Evolutionary conservation across 495 filamentous ascomycete species (phyloP).

Genomic region (Mytilinidion resinicola): DNA sequence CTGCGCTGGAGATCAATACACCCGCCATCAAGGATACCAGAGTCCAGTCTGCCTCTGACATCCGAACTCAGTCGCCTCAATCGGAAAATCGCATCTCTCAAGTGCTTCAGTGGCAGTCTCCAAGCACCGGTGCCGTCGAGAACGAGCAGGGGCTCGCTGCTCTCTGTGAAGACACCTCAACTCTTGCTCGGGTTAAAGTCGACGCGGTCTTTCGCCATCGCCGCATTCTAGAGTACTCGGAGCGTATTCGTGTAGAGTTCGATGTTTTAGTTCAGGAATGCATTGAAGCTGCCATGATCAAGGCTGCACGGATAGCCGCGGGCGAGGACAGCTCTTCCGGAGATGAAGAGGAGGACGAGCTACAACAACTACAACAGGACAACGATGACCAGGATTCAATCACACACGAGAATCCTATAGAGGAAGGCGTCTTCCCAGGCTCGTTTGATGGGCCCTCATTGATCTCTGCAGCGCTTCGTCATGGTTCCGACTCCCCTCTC

Average conservation of each 20-base stretch:
- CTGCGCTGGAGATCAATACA: constrained; percentile 87
- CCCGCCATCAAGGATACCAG: constrained; percentile 80
- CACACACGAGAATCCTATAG: constrained; percentile 25
- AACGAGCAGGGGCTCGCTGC: constrained; percentile 88
- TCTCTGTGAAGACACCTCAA: constrained; percentile 81
- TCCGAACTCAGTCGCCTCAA: constrained; percentile 88
- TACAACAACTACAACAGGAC: constrained; percentile 34
- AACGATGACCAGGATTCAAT: constrained; percentile 30
- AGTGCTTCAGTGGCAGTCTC: constrained; percentile 92
- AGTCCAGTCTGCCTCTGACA: constrained; percentile 53
- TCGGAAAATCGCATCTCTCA: constrained; percentile 90
- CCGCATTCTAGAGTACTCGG: constrained; percentile 89
- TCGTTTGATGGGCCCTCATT: constrained; percentile 54
- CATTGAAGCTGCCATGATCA: constrained; percentile 83
- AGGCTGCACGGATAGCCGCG: constrained; percentile 80
- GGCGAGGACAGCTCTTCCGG: constrained; percentile 74
- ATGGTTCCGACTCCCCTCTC: constrained; percentile 39
- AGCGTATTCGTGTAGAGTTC: constrained; percentile 90
- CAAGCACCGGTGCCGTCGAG: constrained; percentile 82
- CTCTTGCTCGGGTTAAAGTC: constrained; percentile 74
- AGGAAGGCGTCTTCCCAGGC: constrained; percentile 47
- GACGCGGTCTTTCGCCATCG: constrained; percentile 88
- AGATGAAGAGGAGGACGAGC: constrained; percentile 25
- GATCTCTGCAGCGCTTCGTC: constrained; percentile 50
- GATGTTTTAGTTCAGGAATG: constrained; percentile 87